phyloP scores from a whole-genome alignment of 768 basidiomycete genomes.

The Termitomyces sp. region DNA sequence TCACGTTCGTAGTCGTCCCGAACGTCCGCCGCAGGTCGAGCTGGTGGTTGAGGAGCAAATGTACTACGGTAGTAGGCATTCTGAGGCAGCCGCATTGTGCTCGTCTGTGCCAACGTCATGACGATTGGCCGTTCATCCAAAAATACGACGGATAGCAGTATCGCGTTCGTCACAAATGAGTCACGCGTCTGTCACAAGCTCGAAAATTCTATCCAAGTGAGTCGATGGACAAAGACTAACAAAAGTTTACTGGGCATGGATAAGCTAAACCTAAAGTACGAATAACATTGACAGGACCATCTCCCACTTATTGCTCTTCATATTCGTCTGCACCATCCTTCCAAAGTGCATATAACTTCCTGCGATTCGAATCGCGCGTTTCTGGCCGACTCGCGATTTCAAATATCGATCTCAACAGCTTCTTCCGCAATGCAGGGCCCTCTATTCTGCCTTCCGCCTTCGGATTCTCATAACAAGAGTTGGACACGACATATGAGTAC shows the following conservation, averaged over 20 bases:
- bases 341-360: constrained; percentile 82
- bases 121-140: constrained; percentile 3
- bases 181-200: constrained; percentile 10
- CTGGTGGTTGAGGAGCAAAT: constrained; percentile 21
- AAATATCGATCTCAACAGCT: constrained; percentile 62
- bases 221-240: not conserved
- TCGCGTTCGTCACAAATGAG: constrained; percentile 19
- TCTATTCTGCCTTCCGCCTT: constrained; percentile 31
- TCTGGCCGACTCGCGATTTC: constrained; percentile 67
- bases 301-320: constrained; percentile 28
- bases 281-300: constrained; percentile 8
- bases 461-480: constrained; percentile 46
- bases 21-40: constrained; percentile 35
- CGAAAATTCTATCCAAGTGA: not conserved
- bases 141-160: not conserved
- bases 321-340: constrained; percentile 45
- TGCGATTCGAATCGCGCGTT: constrained; percentile 73
- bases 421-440: constrained; percentile 38
- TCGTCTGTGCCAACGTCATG: constrained; percentile 12
- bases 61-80: constrained; percentile 25
- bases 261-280: not conserved
- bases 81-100: constrained; percentile 9
- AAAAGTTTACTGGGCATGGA: not conserved
- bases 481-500: constrained; percentile 44
- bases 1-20: constrained; percentile 78